These are phyloP conservation scores for Ogataea haglerorum DNA, from an alignment of 805 yeast genomes.

Conservation along the genomic window DNA sequence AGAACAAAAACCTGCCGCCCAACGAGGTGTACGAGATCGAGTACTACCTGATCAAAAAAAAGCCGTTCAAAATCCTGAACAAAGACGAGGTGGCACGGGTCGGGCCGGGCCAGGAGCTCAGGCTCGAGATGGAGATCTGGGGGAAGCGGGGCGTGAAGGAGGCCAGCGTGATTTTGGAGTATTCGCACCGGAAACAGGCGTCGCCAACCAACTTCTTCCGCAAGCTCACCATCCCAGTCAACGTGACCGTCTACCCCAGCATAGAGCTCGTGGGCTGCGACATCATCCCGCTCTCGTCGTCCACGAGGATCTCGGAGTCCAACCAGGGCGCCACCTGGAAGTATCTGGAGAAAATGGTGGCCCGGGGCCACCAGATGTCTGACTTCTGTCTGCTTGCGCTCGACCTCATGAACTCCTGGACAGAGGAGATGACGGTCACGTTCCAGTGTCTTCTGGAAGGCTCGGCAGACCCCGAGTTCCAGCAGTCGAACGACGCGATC, in stretches of 20 bases:
- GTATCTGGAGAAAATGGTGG: conserved; percentile 32
- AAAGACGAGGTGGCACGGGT: conserved; percentile 42
- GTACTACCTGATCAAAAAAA: conserved; percentile 55
- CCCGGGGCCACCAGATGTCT: conserved; percentile 35
- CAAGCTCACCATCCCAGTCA: conserved; percentile 62
- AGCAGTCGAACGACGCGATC: conserved; percentile 21
- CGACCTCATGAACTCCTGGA: conserved; percentile 83
- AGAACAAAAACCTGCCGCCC: conserved; percentile 44
- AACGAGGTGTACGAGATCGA: conserved; percentile 75
- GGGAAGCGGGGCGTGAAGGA: conserved; percentile 75
- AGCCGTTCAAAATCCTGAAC: conserved; percentile 53
- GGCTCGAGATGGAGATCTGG: conserved; percentile 52
- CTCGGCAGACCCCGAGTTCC: conserved; percentile 22
- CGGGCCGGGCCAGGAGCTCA: conserved; percentile 36
- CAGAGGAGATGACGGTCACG: conserved; percentile 43
- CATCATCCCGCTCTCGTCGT: conserved; percentile 52
- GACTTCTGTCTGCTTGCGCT: conserved; percentile 63
- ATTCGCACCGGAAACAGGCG: conserved; percentile 41
- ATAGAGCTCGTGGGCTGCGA: conserved; percentile 76
- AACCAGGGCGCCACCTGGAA: conserved; percentile 28
- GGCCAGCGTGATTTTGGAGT: conserved; percentile 63
- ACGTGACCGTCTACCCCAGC: conserved; percentile 67
- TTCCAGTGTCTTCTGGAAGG: conserved; percentile 25
- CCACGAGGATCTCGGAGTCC: conserved; percentile 27
- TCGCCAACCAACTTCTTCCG: conserved; percentile 39